Conservation (phyloP, 306 rosid species). For the Lathyrus oleraceus region DNA sequence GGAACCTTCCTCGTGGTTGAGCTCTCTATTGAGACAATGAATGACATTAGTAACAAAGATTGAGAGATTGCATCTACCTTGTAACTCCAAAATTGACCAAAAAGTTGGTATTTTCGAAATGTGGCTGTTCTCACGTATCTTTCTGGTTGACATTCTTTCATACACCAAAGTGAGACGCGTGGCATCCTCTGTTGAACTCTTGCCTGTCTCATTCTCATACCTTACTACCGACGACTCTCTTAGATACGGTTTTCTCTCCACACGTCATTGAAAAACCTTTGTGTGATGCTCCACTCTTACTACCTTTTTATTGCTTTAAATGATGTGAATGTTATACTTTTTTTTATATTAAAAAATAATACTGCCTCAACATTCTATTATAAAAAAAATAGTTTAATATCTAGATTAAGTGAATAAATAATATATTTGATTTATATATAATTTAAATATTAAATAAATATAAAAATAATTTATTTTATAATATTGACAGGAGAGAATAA, state of each 20-base stretch:
- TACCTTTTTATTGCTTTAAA: background rate
- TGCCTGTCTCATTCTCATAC: too few relatives aligned
- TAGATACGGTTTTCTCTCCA: background rate
- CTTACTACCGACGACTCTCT: background rate
- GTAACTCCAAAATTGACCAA: conserved; percentile 24
- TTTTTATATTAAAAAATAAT: background rate
- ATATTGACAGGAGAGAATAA: too few relatives aligned
- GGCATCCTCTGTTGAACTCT: background rate
- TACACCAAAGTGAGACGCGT: conserved; percentile 20
- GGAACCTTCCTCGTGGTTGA: conserved; percentile 30
- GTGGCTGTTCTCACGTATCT: background rate
- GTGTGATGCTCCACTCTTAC: background rate
- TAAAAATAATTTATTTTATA: too few relatives aligned
- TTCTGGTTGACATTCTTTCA: conserved; percentile 25
- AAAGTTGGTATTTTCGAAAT: background rate
- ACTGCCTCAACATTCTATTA: too few relatives aligned
- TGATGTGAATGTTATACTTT: background rate
- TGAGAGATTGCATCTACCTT: conserved; percentile 5
- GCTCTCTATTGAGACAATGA: background rate
- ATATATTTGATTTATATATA: too few relatives aligned
- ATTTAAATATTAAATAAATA: too few relatives aligned
- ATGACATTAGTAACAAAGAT: background rate
- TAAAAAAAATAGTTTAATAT: too few relatives aligned
- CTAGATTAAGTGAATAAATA: too few relatives aligned
- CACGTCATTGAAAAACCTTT: background rate